A percentile compares a stretch with the other conserved stretches of the same genome.
These are phyloP conservation scores for Globisporangium nodosum DNA, from an alignment of 352 stramenopile genomes.

Conservation along the genomic window DNA sequence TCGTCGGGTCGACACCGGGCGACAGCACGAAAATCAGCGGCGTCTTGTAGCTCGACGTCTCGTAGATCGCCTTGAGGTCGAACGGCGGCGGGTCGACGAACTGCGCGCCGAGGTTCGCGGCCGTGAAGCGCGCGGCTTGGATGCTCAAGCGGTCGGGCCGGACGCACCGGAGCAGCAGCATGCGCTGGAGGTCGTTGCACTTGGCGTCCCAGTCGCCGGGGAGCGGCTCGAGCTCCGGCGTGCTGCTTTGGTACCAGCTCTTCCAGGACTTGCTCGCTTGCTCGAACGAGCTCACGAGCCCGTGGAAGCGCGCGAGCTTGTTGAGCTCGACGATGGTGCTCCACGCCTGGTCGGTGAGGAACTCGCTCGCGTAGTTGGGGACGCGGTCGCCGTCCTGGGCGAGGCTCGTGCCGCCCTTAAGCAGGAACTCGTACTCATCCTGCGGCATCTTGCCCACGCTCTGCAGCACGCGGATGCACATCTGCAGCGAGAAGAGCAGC, in stretches of 20 bases:
- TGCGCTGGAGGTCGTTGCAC: conserved; percentile 90
- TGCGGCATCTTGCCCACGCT: conserved; percentile 88
- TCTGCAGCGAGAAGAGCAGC: conserved; percentile 93
- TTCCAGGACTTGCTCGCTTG: conserved; percentile 79
- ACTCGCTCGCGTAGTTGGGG: conserved; percentile 84
- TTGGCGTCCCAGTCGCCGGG: conserved; percentile 92
- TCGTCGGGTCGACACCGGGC: conserved; percentile 93
- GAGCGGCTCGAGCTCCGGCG: conserved; percentile 88
- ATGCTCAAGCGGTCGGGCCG: conserved; percentile 90
- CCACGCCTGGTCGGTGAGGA: conserved; percentile 82
- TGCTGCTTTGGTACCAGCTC: conserved; percentile 76
- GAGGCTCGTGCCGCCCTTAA: conserved; percentile 83
- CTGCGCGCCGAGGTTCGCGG: conserved; percentile 85
- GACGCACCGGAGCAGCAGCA: conserved; percentile 92
- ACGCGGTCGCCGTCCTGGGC: conserved; percentile 52
- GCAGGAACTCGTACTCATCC: conserved; percentile 94
- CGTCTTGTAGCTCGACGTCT: conserved; percentile 82
- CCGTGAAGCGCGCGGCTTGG: conserved; percentile 88
- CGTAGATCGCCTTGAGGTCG: conserved; percentile 89
- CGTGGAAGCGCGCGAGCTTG: conserved; percentile 84
- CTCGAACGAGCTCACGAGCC: conserved; percentile 89
- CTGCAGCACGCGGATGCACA: conserved; percentile 91
- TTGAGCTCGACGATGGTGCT: conserved; percentile 91
- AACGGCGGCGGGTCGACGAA: conserved; percentile 94
- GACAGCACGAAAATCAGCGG: conserved; percentile 95